Evolutionary conservation across 2,329 filamentous ascomycete species (phyloP), one percentile per base, ranked within the genome.

Genomic region (Dactylella cylindrospora): DNA sequence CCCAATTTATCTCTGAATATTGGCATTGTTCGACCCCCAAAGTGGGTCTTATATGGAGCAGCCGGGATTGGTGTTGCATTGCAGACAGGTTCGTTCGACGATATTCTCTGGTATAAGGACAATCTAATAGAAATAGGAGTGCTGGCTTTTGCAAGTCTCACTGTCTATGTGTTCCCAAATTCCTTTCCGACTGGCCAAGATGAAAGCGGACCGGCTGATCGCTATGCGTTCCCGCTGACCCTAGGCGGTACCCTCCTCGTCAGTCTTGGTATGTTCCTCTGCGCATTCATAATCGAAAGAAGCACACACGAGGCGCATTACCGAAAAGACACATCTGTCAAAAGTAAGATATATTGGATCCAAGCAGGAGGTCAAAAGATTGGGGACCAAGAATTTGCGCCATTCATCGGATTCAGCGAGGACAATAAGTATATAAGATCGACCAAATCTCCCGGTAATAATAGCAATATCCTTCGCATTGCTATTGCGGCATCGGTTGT

Each of bases 201-300:
- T 6, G n/a, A n/a, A n/a, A 25, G 44, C 12, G 5, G 20, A 0
- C 32, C 19, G 4, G 26, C 38, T 5, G 23, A 36, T 6, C 35
- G 1, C 1, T 70, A 71, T 19, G 69, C 72, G 0, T 71, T 69
- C 29, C 68, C 69, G 0, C 67, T 68, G 26, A 68, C 68, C 1
- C 45, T 65, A 0, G 12, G 36, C 8, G 72, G 73, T 1, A 74
- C 71, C 0, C 0, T 71, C 0, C 1, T 71, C 1, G 40, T 74
- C 9, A 64, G 68, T 0, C 2, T 55, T 4, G 71, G 72, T 0
- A 64, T 74, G 26, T 32, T 73, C 0, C 25, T 73, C 0, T 74
- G 72, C 49, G 66, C 68, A 0, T 67, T 70, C 36, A 70, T 74
- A 2, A 70, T 74, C 6, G 70, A 73, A 19, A 51, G 43, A 5